Evolutionary conservation across 2,329 filamentous ascomycete genomes (phyloP).

Genomic region (Raffaelea albimanens): DNA sequence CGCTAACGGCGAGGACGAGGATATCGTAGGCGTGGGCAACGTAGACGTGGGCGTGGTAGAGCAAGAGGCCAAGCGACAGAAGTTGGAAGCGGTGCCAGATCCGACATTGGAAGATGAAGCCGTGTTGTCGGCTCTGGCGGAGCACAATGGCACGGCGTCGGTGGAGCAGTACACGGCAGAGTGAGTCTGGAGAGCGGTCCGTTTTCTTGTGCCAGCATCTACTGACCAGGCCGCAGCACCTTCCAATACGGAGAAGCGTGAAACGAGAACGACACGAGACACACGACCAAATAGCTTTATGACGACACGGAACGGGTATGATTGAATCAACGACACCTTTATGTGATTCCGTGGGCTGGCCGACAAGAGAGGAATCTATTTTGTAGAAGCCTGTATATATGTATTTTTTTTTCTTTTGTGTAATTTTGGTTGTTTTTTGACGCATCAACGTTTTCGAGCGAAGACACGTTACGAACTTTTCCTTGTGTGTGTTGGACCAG

Average conservation of each 20-base stretch:
- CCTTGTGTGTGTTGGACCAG: no score
- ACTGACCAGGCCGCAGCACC: not conserved
- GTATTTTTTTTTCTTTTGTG: not conserved
- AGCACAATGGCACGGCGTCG: slow-evolving; percentile 27
- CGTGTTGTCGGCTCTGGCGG: slow-evolving; percentile 34
- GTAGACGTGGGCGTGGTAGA: slow-evolving; percentile 16
- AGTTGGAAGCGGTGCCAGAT: slow-evolving; percentile 26
- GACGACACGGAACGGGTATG: no score
- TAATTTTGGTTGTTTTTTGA: not conserved
- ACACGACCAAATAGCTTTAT: not conserved
- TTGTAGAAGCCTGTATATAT: no score
- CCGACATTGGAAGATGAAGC: slow-evolving; percentile 35
- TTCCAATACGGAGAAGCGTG: slow-evolving; percentile 10
- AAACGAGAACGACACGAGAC: not conserved
- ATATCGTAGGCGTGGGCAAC: not conserved
- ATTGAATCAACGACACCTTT: no score
- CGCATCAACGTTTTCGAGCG: no score
- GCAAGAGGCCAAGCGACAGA: slow-evolving; percentile 30
- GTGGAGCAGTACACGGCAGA: slow-evolving; percentile 31
- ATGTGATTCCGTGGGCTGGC: no score
- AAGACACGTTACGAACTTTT: no score
- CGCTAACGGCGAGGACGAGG: slow-evolving; percentile 7
- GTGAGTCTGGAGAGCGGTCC: slow-evolving; percentile 22
- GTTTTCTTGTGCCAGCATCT: no score
- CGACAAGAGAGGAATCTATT: no score